Evolutionary conservation across 108 stramenopile genomes (phyloP), one percentile per base, ranked within the genome.

Genomic region (Nitzschia putrida): DNA sequence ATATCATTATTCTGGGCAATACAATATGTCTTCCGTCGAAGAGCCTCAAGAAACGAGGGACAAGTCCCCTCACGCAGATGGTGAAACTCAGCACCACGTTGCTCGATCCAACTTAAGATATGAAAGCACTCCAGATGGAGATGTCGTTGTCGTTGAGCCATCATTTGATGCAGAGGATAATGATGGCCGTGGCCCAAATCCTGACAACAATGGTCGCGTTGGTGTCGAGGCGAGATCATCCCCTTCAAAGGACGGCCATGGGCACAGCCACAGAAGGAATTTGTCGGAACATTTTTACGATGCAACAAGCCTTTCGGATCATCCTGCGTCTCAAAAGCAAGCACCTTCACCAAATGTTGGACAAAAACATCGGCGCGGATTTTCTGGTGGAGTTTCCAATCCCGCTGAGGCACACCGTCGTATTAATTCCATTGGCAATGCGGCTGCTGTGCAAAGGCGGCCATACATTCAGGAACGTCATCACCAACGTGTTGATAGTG

Each of bases 351-450:
- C 34, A 37, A 42, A 9, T 8, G 23, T 23, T n/a, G 68, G 64
- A 3, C 71, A 78, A 37, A 92, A 92, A 50, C 91, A 92, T 51
- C 85, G 87, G 21, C 78, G 91, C 7, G 85, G 37, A 0, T 74
- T 73, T 59, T 92, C 91, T 21, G 87, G 82, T 5, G 82, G 74
- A 51, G 49, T 66, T 16, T 78, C 82, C 8, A 80, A 88, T 65
- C 88, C 85, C 6, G 69, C 85, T 12, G 50, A 77, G 61, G 82
- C 85, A 34, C 88, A 92, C 74, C 85, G 88, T 16, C 69, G 91
- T 6, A 78, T 87, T 18, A 82, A 92, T 53, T 85, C 88, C 0
- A 72, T 76, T 54, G 90, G 90, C 10, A 80, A 85, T 26, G 64
- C 73, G 7, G 69, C 73, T n/a, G n/a, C 75, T 13, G 52, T 82